A percentile compares a stretch with the other conserved stretches of the same genome.
Conservation (phyloP, 2,329 filamentous ascomycete genomes). For the Exophiala alcalophila region DNA sequence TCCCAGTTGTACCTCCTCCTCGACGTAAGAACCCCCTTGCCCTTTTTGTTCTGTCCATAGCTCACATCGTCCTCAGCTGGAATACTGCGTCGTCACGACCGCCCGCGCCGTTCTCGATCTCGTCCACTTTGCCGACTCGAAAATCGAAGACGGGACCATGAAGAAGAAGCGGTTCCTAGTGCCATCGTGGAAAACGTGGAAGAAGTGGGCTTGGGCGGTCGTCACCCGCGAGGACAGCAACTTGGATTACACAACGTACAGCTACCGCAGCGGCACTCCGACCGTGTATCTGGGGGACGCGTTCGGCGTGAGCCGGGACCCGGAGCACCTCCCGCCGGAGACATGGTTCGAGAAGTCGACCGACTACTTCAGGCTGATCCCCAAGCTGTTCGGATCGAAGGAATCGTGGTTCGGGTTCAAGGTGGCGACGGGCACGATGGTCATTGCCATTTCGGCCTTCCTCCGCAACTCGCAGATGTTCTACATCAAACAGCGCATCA, state of each 20-base stretch:
- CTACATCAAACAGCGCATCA: slow-evolving; percentile 67
- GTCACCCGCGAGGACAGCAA: slow-evolving; percentile 53
- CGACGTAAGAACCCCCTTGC: slow-evolving; percentile 19
- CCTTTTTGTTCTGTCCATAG: too few relatives aligned
- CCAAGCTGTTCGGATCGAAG: slow-evolving; percentile 59
- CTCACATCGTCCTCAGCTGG: slow-evolving; percentile 67
- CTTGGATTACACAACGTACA: slow-evolving; percentile 54
- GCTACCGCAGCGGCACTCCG: slow-evolving; percentile 43
- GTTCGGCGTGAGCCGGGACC: slow-evolving; percentile 54
- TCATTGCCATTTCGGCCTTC: slow-evolving; percentile 65
- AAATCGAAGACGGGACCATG: slow-evolving; percentile 62
- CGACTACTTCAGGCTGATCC: slow-evolving; percentile 58
- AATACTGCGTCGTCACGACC: slow-evolving; percentile 62
- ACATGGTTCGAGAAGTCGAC: slow-evolving; percentile 62
- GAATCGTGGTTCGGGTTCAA: slow-evolving; percentile 70
- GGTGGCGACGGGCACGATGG: slow-evolving; percentile 69
- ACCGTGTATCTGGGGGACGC: slow-evolving; percentile 63
- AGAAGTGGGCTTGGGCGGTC: slow-evolving; percentile 60
- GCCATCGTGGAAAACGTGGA: slow-evolving; percentile 60
- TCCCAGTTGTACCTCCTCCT: slow-evolving; percentile 30
- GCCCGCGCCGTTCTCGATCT: slow-evolving; percentile 62
- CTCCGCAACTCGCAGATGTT: slow-evolving; percentile 63
- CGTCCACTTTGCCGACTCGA: slow-evolving; percentile 64
- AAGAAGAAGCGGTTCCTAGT: slow-evolving; percentile 60
- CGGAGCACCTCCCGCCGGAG: slow-evolving; percentile 67